These are phyloP conservation scores for Daedaleopsis nitida DNA, from an alignment of 768 basidiomycete species.

Conservation along the genomic window DNA sequence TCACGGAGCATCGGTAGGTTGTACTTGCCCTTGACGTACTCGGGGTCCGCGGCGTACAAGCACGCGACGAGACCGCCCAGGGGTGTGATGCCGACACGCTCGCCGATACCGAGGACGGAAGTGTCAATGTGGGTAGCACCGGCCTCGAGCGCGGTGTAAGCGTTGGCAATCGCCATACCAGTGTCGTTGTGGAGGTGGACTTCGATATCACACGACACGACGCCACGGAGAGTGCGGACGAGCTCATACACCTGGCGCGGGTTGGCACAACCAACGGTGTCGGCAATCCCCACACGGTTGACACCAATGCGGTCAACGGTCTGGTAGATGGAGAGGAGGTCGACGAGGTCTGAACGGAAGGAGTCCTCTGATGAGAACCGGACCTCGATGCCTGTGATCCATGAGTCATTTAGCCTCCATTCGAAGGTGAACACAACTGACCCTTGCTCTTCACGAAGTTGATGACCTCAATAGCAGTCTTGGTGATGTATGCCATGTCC, in stretches of 20 bases:
- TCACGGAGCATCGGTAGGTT: conserved; percentile 96
- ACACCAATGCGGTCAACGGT: conserved; percentile 99
- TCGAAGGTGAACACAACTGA: background rate
- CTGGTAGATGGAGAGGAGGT: conserved; percentile 97
- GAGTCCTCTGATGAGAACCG: conserved; percentile 99
- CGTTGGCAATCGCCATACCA: conserved; percentile 98
- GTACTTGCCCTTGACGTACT: conserved; percentile 99
- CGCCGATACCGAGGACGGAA: conserved; percentile 96
- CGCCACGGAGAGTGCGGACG: conserved; percentile 92
- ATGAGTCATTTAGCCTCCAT: background rate
- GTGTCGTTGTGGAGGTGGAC: conserved; percentile 99
- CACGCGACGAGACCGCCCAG: conserved; percentile 96
- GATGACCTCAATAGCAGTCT: conserved; percentile 98
- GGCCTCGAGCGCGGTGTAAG: conserved; percentile 96
- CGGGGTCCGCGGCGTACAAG: conserved; percentile 95
- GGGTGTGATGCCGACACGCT: conserved; percentile 98
- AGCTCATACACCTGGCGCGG: conserved; percentile 98
- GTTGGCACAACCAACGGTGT: conserved; percentile 99
- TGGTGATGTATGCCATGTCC: conserved; percentile 99
- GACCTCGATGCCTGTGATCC: conserved; percentile 73
- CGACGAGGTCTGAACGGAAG: conserved; percentile 99
- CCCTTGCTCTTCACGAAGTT: conserved; percentile 99
- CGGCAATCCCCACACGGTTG: conserved; percentile 97
- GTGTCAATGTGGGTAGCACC: conserved; percentile 99
- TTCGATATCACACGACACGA: conserved; percentile 97